Percentiles rank a stretch among this genome's conserved stretches.
Conservation (phyloP, 2,329 filamentous ascomycete genomes). For the Monosporascus sp. region DNA sequence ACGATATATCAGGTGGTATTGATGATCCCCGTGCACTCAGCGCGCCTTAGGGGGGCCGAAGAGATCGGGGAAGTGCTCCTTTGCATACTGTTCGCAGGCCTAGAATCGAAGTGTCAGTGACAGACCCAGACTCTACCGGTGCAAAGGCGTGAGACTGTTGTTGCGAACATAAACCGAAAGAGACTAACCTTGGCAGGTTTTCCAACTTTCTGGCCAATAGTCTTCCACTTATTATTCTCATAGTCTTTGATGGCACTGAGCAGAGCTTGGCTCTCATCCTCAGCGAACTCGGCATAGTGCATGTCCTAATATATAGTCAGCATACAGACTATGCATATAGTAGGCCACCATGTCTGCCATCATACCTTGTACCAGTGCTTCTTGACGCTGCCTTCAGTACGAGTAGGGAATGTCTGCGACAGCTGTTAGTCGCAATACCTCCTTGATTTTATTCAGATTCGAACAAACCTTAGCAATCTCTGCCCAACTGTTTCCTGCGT, state of each 20-base stretch:
- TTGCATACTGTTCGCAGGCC: constrained; percentile 90
- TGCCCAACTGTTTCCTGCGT: constrained; percentile 90
- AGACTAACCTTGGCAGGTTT: constrained; percentile 84
- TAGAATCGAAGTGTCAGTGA: constrained; percentile 25
- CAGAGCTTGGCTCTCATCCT: constrained; percentile 82
- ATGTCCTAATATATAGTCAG: constrained; percentile 63
- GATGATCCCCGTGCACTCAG: constrained; percentile 3
- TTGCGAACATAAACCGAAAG: constrained; percentile 4
- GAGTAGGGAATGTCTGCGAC: constrained; percentile 74
- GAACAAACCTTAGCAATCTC: constrained; percentile 86
- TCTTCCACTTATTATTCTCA: constrained; percentile 98
- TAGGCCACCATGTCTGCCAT: not conserved
- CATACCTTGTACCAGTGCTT: constrained; percentile 98
- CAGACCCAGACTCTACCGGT: too few species aligned
- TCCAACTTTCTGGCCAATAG: constrained; percentile 91
- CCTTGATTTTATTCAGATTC: not conserved
- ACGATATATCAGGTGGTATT: not conserved
- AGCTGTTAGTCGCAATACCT: constrained; percentile 11
- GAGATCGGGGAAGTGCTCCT: constrained; percentile 74
- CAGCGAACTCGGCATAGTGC: constrained; percentile 98
- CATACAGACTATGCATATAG: constrained; percentile 2
- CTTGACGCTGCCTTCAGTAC: constrained; percentile 97
- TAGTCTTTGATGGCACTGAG: constrained; percentile 97
- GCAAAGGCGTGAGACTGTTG: constrained; percentile 1
- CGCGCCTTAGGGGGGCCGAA: constrained; percentile 24